These are phyloP conservation scores for Phoenix dactylifera DNA, from an alignment of 176 grass and related monocot species.

Conservation along the genomic window DNA sequence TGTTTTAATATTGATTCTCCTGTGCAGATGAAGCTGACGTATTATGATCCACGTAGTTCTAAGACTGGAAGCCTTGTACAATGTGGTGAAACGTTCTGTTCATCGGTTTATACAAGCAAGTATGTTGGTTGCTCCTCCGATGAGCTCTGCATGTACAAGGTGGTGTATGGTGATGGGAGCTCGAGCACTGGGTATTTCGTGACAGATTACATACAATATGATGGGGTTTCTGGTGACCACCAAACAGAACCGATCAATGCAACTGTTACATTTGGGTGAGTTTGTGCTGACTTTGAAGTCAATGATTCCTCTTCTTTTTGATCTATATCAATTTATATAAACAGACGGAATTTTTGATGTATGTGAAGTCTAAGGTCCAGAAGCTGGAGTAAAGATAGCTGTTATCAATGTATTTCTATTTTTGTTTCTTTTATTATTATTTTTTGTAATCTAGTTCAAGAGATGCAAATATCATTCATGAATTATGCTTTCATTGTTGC, in stretches of 20 bases:
- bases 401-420: too few species aligned
- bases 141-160: constrained; percentile 47
- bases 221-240: constrained; percentile 54
- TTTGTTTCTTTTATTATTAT: too few species aligned
- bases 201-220: constrained; percentile 58
- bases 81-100: constrained; percentile 62
- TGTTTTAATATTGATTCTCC: not conserved
- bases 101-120: constrained; percentile 12
- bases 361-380: too few species aligned
- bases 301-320: too few species aligned
- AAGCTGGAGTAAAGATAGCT: too few species aligned
- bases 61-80: constrained; percentile 38
- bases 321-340: too few species aligned
- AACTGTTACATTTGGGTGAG: constrained; percentile 81
- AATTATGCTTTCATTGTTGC: too few species aligned
- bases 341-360: too few species aligned
- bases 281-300: not conserved
- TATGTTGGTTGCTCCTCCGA: constrained; percentile 21
- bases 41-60: constrained; percentile 70
- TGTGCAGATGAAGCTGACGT: constrained; percentile 65
- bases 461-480: too few species aligned
- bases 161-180: constrained; percentile 86
- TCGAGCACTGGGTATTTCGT: constrained; percentile 66
- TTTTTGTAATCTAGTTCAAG: too few species aligned
- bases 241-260: constrained; percentile 47